phyloP scores from a whole-genome alignment of 768 basidiomycete species.

The Floccularia luteovirens region DNA sequence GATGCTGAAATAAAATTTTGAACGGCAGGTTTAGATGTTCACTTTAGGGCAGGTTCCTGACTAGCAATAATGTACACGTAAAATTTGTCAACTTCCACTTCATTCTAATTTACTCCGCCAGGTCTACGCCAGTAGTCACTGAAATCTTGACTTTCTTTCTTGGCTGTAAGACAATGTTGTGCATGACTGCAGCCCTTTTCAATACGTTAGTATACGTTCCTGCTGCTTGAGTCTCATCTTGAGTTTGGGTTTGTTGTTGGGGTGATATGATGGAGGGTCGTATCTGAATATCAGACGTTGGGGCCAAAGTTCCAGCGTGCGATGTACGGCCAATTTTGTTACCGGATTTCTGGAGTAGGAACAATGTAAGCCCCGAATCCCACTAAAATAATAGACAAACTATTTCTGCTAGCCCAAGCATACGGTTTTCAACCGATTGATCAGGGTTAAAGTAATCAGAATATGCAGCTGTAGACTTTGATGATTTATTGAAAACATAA shows the following conservation, averaged over 20 bases:
- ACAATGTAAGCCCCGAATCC: background rate
- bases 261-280: background rate
- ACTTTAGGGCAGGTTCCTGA: constrained; percentile 14
- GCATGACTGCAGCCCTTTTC: constrained; percentile 26
- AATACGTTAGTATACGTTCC: constrained; percentile 11
- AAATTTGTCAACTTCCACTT: background rate
- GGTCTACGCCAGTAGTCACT: constrained; percentile 58
- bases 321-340: too few species aligned
- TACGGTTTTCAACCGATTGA: constrained; percentile 45
- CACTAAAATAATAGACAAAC: constrained; percentile 21
- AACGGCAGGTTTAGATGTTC: constrained; percentile 7
- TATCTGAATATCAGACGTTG: constrained; percentile 3
- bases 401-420: constrained; percentile 54
- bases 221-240: constrained; percentile 20
- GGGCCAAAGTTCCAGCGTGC: constrained; percentile 5
- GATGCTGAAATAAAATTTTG: constrained; percentile 14
- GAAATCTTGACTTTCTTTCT: constrained; percentile 72
- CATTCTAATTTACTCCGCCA: constrained; percentile 50
- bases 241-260: constrained; percentile 24
- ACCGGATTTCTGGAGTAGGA: background rate
- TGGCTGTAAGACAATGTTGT: constrained; percentile 15
- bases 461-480: constrained; percentile 39
- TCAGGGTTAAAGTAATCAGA: constrained; percentile 64
- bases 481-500: constrained; percentile 49
- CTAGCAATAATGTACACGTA: background rate